A percentile compares a stretch with the other conserved stretches of the same genome.
Evolutionary conservation across 1,139 yeast genomes (phyloP).

Genomic region (Suhomyces choctaworum): DNA sequence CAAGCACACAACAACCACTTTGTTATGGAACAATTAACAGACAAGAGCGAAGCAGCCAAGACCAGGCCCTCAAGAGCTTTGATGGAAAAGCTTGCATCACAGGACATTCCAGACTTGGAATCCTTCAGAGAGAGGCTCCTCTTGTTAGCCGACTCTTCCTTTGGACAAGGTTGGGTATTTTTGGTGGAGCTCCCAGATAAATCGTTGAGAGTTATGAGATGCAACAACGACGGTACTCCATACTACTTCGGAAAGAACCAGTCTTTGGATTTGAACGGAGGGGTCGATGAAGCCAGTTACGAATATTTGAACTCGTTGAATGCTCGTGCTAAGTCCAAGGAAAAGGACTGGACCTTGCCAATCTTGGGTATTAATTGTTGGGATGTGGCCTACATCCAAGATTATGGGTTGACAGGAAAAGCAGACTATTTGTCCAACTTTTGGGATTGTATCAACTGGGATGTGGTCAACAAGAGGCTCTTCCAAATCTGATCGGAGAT

Average conservation of each 20-base stretch:
- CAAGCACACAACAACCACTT: conserved; percentile 93
- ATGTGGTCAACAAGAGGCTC: conserved; percentile 67
- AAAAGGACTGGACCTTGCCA: conserved; percentile 73
- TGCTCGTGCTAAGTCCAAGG: conserved; percentile 43
- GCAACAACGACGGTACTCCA: conserved; percentile 91
- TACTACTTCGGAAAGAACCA: conserved; percentile 77
- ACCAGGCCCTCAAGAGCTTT: conserved; percentile 52
- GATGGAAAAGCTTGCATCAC: conserved; percentile 42
- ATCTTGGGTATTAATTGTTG: conserved; percentile 78
- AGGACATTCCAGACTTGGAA: conserved; percentile 46
- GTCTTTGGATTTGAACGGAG: conserved; percentile 71
- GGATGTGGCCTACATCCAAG: conserved; percentile 83
- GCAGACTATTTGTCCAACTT: conserved; percentile 70
- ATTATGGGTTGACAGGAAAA: conserved; percentile 81
- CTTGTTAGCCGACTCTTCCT: conserved; percentile 53
- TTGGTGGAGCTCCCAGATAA: conserved; percentile 75
- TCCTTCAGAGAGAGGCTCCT: conserved; percentile 54
- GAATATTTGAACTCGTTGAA: conserved; percentile 48
- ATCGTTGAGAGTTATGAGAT: conserved; percentile 58
- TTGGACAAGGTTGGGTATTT: conserved; percentile 89
- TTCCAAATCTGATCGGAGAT: conserved; percentile 35
- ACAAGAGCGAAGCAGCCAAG: conserved; percentile 30
- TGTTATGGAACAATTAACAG: conserved; percentile 67
- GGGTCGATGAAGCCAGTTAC: conserved; percentile 56
- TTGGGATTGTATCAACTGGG: conserved; percentile 86